Evolutionary conservation across 805 yeast species (phyloP).

Genomic region (Clavispora phyllophila): DNA sequence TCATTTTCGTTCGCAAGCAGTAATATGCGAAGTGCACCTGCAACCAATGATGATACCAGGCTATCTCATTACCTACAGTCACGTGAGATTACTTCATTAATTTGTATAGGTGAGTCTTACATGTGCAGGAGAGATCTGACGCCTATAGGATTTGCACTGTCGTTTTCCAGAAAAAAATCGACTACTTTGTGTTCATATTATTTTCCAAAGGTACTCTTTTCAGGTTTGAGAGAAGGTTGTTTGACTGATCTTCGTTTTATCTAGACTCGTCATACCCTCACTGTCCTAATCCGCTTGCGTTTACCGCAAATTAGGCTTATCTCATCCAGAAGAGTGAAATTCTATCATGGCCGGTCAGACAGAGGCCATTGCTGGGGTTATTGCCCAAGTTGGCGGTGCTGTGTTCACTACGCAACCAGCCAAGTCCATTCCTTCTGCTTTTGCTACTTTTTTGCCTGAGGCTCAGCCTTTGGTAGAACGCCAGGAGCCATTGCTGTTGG

Average conservation of each 20-base stretch:
- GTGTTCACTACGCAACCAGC: slow-evolving; percentile 45
- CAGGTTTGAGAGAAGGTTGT: not conserved
- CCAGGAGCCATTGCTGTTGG: slow-evolving; percentile 50
- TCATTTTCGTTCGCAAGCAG: not conserved
- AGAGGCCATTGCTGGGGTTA: slow-evolving; percentile 19
- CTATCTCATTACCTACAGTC: slow-evolving; percentile 11
- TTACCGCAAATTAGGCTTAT: not conserved
- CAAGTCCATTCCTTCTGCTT: slow-evolving; percentile 35
- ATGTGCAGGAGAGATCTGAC: not conserved
- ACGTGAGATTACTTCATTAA: slow-evolving; percentile 19
- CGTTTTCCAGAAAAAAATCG: not conserved
- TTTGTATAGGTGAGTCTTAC: not conserved
- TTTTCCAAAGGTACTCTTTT: not conserved
- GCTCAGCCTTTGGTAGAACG: slow-evolving; percentile 31
- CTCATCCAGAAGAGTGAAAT: not conserved
- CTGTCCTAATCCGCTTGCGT: not conserved
- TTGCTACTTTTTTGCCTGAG: slow-evolving; percentile 21
- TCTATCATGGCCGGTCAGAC: slow-evolving; percentile 4
- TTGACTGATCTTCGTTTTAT: not conserved
- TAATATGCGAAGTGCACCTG: not conserved
- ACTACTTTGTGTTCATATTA: not conserved
- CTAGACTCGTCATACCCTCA: not conserved
- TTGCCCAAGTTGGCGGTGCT: slow-evolving; percentile 21
- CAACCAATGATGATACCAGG: slow-evolving; percentile 12
- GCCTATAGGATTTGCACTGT: not conserved